Evolutionary conservation across 495 filamentous ascomycete species (phyloP).

Genomic region (Letharia lupina): DNA sequence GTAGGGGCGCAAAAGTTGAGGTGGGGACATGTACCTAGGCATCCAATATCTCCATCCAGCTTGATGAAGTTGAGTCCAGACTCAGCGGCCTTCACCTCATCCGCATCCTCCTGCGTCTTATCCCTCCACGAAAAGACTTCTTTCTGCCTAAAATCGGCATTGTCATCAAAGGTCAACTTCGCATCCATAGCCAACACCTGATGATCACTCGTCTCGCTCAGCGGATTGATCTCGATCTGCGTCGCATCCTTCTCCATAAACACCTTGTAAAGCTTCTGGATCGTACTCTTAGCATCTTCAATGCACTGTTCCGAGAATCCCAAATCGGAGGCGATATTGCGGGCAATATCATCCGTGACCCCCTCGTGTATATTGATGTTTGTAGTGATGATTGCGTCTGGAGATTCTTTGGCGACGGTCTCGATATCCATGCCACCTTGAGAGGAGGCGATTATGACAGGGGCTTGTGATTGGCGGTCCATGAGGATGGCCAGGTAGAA

Average conservation of each 20-base stretch:
- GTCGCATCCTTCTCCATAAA: conserved; percentile 98
- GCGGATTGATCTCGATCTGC: conserved; percentile 98
- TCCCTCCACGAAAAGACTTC: conserved; percentile 93
- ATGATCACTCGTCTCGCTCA: conserved; percentile 95
- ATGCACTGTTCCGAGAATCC: conserved; percentile 97
- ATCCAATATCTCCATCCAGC: conserved; percentile 97
- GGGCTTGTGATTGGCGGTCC: conserved; percentile 86
- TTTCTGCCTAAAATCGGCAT: conserved; percentile 95
- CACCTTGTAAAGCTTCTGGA: conserved; percentile 97
- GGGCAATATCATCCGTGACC: conserved; percentile 90
- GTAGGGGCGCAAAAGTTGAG: conserved; percentile 5
- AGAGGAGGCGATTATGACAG: conserved; percentile 93
- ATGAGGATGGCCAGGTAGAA: conserved; percentile 98
- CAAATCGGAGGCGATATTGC: conserved; percentile 80
- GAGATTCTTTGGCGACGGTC: conserved; percentile 93
- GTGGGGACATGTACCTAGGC: conserved; percentile 49
- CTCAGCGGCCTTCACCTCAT: conserved; percentile 94
- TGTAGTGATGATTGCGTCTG: conserved; percentile 87
- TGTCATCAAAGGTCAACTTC: conserved; percentile 96
- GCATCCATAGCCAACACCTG: conserved; percentile 98
- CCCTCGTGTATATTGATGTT: conserved; percentile 88
- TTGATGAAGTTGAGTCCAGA: conserved; percentile 98
- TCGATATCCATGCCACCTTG: conserved; percentile 99
- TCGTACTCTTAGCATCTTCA: conserved; percentile 85
- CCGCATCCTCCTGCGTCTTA: conserved; percentile 87